Evolutionary conservation across 768 basidiomycete species (phyloP), one percentile per base, ranked within the genome.

Genomic region (Cystoderma amianthinum): DNA sequence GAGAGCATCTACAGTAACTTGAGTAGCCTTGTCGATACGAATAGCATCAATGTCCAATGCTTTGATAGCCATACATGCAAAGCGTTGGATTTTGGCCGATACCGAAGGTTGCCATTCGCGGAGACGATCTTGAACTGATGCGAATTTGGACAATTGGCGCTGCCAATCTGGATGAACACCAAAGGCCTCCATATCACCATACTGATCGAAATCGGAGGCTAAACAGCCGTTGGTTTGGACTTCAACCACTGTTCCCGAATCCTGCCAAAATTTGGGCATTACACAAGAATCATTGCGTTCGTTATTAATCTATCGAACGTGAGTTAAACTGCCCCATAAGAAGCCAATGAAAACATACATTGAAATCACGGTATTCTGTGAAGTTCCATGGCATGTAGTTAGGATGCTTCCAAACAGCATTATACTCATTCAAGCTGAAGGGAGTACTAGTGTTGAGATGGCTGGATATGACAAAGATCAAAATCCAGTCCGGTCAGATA

Each of bases 101-200:
- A 93, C 90, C 1, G 67, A 55, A 0, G 88, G 79, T 17, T 79
- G 76, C 93, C 93, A 96, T 67, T 96, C 93, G 34, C 92, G 77
- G 25, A 95, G 78, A 74, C 93, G 88, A 59, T 96, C 93, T 56
- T 96, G 93, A 3, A 95, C 93, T 43, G 92, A 94, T 25, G 93
- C 91, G 60, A 95, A 95, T 57, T 96, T 96, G 50, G 90, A 79
- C 16, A 96, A 67, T 59, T 96, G 87, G 72, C 93, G 92, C 56
- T 95, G 78, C 86, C 81, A 92, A 64, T 90, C 85, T 34, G 86
- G 88, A 63, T 90, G 87, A 21, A 96, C 92, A 82, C 93, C 93
- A 57, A 95, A 95, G 48, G 93, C 93, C 60, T 96, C 93, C 79
- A 91, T 90, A 64, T 96, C 93, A 47, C 93, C 93, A 51, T 86